These are phyloP conservation scores for Botrytis medusae DNA, from an alignment of 2,329 filamentous ascomycete species.

Conservation along the genomic window DNA sequence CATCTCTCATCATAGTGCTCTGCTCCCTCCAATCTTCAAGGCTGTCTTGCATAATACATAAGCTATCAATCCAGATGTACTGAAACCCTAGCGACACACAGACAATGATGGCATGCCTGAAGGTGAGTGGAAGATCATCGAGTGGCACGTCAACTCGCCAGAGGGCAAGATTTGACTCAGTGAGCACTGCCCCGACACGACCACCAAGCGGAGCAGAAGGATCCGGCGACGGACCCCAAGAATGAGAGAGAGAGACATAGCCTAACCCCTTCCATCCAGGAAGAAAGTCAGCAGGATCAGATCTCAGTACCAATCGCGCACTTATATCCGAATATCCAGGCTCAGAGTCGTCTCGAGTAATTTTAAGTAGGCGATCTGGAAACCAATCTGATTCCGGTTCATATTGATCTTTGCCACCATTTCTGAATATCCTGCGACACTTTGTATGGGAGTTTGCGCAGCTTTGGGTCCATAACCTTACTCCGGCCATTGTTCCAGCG, in stretches of 20 bases:
- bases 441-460: background rate
- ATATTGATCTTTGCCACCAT: background rate
- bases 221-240: background rate
- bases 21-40: conserved; percentile 27
- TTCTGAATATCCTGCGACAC: background rate
- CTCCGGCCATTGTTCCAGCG: background rate
- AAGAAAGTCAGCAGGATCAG: background rate
- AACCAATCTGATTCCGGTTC: background rate
- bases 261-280: background rate
- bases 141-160: background rate
- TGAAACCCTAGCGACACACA: background rate
- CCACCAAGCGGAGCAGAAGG: background rate
- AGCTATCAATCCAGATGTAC: conserved; percentile 8
- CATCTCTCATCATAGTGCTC: conserved; percentile 24
- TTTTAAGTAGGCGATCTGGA: background rate
- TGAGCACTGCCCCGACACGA: background rate
- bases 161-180: background rate
- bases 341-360: background rate
- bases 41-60: conserved; percentile 14
- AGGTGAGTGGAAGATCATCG: conserved; percentile 3
- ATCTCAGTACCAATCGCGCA: background rate
- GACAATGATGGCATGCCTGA: background rate
- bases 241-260: background rate
- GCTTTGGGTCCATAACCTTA: background rate
- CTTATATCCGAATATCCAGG: background rate